A percentile compares a stretch with the other conserved stretches of the same genome.
These are phyloP conservation scores for Bjerkandera adusta DNA, from an alignment of 1,284 basidiomycete species.

Conservation along the genomic window DNA sequence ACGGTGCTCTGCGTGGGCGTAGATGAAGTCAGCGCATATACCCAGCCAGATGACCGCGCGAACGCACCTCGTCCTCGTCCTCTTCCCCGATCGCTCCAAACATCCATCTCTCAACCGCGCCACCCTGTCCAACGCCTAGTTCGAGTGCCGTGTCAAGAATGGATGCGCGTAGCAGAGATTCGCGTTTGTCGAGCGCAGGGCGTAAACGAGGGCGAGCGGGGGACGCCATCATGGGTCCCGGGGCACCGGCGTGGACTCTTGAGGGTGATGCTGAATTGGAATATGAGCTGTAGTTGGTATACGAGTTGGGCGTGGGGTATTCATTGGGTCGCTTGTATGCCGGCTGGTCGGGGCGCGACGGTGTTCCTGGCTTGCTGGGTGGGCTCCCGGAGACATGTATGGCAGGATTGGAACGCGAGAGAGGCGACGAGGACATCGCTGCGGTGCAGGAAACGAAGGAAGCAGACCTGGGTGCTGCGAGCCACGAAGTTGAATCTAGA, in stretches of 20 bases:
- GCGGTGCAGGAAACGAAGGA: too few species aligned
- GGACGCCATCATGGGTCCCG: neutral
- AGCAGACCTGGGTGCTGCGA: too few species aligned
- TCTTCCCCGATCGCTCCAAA: slow-evolving; percentile 57
- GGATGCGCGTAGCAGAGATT: slow-evolving; percentile 62
- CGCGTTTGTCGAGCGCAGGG: slow-evolving; percentile 34
- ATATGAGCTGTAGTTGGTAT: too few species aligned
- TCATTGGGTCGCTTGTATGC: neutral
- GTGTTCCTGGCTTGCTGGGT: neutral
- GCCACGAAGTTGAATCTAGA: too few species aligned
- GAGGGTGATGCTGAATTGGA: too few species aligned
- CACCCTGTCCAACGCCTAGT: slow-evolving; percentile 55
- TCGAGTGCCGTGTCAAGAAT: slow-evolving; percentile 68
- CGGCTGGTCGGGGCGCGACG: neutral
- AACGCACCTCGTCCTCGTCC: slow-evolving; percentile 40
- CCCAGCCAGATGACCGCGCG: slow-evolving; percentile 11
- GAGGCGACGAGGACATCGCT: neutral
- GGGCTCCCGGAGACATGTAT: neutral
- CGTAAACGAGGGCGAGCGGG: neutral
- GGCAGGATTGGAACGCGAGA: neutral
- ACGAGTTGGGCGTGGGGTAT: neutral
- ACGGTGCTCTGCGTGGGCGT: slow-evolving; percentile 18
- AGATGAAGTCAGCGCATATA: slow-evolving; percentile 1
- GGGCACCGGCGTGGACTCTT: too few species aligned
- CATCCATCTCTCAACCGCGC: slow-evolving; percentile 63